Base-by-base conservation (phyloP, 805 yeast species). In the Sugiyamaella floridensis region DNA sequence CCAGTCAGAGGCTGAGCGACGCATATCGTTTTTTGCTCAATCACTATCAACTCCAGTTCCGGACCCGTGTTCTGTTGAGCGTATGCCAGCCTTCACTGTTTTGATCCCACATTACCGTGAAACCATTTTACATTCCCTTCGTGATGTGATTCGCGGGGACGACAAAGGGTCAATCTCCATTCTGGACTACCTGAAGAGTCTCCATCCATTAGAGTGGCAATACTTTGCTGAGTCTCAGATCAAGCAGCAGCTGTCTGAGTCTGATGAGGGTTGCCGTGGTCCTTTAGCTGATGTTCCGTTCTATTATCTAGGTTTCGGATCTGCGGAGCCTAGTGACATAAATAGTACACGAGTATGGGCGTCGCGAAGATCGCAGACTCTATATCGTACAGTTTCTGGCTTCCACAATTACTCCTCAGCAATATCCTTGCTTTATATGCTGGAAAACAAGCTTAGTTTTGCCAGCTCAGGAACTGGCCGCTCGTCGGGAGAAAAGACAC, bases 11-110 rank as follows among this genome's bases (percentile, higher is more conserved):
- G 95, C 96, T 0, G 83, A 83, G 63, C 73, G 96, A 61, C 75
- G 97, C 58, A 79, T 89, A 1, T 85, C 95, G 0, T 89, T 86
- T 64, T 89, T 89, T 74, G 96, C 97, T 0, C 96, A 89, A 63
- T 87, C 96, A 0, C 71, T 89, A 43, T 83, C 95, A 0, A 86
- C 95, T 0, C 92, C 96, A 1, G 84, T 89, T 72, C 85, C 88
- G 0, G 89, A 83, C 45, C 83, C 89, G 0, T 68, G 76, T 11
- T 78, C 88, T 0, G 76, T 83, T 7, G 77, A 76, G 18, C 74
- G 80, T 44, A 86, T 86, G 88, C 95, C 95, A 0, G 73, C 86
- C 0, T 88, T 88, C 61, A 81, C 93, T 0, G 96, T 89, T 8
- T 73, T 89, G 62, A 78, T 89, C 45, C 97, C 97, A 8, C 96